Base-by-base conservation (phyloP, 169 alveolate species). In the Theileria orientalis region DNA sequence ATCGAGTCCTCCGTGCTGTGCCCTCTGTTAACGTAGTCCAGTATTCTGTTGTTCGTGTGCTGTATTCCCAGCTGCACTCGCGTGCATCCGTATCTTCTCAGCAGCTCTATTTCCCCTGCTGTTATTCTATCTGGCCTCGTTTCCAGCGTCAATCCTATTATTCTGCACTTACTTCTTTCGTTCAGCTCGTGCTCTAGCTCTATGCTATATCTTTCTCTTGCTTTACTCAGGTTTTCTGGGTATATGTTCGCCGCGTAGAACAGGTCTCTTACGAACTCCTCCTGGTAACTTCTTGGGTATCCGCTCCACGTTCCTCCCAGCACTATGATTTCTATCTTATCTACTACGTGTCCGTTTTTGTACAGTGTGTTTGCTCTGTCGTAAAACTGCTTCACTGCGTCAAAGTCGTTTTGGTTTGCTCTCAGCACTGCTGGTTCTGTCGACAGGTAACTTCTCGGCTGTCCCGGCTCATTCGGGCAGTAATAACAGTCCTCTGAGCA, bases 301-400 rank as follows among this genome's bases (percentile, higher is more conserved):
- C 97, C 94, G 77, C 94, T 89, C 98, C 98, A 95, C 16, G 98
- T 95, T 21, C 98, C 98, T 7, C 98, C 98, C 67, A 95, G 80
- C 19, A 95, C 96, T 41, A 95, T 84, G 35, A 95, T 87, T 75
- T 95, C 98, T 29, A 95, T 94, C 82, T 95, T 95, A 86, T 95
- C 98, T 37, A 94, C 90, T 3, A 83, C 91, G 76, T 92, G 97
- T 32, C 98, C 98, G 74, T 94, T 94, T 64, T 92, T 93, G 49
- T 92, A 91, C 14, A 95, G 89, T 0, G 97, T 95, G 46, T 83
- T 90, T 0, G 97, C 96, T 40, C 98, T 85, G 86, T 95, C 97
- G 60, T 90, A 90, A 67, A 95, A 95, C 83, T 95, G 98, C 42
- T 82, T 71, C 21, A 90, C 92, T 14, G 96, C 94, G 56, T 93